Base-by-base conservation (phyloP, 495 filamentous ascomycete genomes). In the Penicillium fimorum region DNA sequence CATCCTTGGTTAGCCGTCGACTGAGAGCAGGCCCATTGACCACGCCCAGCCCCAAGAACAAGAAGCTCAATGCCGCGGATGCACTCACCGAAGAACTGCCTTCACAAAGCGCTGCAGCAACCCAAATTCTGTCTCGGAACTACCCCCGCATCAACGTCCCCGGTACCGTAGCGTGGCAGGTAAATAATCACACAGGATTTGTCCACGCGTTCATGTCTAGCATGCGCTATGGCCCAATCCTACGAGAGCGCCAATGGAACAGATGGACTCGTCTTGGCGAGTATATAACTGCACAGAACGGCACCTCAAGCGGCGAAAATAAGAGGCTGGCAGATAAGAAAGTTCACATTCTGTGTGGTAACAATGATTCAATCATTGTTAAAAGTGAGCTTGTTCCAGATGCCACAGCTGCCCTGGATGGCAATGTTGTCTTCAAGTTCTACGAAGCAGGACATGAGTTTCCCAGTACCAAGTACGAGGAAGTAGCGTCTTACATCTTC, bases 401-500 rank as follows among this genome's bases (percentile, higher is more conserved):
- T 70, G 81, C 77, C 22, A 76, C 62, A 0, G 69, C 71, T 24
- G 76, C 72, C 18, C 63, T 87, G 20, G 72, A 74, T 51, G 78
- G 80, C 10, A 77, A 79, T 56, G 72, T 77, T 18, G 61, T 70
- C 24, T 75, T 81, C 58, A 68, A 76, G 50, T 73, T 69, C 53
- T 71, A 79, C 47, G 69, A 78, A n/a, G 81, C 76, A 5, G 83
- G 80, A 7, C 83, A 86, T 60, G 82, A 84, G 32, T 77, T 85
- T 45, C 78, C 82, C 15, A 82, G 82, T 64, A 76, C 79, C 8
- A 77, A 76, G 56, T 75, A 76, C 30, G 71, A 75, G 2, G 80
- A 82, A 43, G 71, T 84, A 41, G 82, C 75, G 5, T 63, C 71
- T 13, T 68, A 73, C 25, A 77, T 85, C 13, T 62, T 55, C 37